Percentiles rank a stretch among this genome's conserved stretches.
phyloP scores from a whole-genome alignment of 768 basidiomycete genomes.

The Hericium erinaceus region DNA sequence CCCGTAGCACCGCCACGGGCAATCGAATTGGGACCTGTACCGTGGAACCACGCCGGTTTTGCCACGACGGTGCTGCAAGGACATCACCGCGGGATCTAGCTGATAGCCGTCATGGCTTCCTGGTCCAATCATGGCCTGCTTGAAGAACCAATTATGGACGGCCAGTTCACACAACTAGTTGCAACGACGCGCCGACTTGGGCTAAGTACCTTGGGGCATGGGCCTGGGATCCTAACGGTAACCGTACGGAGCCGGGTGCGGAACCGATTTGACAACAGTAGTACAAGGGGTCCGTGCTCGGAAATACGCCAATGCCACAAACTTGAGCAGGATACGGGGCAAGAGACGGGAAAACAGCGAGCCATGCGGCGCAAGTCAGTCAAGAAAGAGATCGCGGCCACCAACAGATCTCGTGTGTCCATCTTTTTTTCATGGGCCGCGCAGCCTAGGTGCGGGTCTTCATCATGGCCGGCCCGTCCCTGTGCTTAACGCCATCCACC shows the following conservation, averaged over 20 bases:
- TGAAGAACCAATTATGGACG: not conserved
- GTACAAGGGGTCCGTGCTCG: constrained; percentile 15
- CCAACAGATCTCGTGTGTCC: constrained; percentile 12
- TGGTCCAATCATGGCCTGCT: not conserved
- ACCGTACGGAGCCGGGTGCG: constrained; percentile 8
- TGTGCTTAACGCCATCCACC: constrained; percentile 62
- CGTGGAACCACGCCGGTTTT: too few species aligned
- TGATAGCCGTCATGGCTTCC: too few species aligned
- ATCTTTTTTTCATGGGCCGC: not conserved
- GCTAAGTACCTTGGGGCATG: not conserved
- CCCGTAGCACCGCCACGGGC: too few species aligned
- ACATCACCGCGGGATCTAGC: too few species aligned
- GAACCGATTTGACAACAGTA: constrained; percentile 14
- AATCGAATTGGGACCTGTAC: too few species aligned
- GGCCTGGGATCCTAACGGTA: not conserved
- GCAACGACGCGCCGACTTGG: not conserved
- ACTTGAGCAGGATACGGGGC: constrained; percentile 14
- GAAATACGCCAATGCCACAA: constrained; percentile 13
- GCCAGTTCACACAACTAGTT: not conserved
- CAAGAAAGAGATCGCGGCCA: constrained; percentile 13
- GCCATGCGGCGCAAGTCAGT: constrained; percentile 11
- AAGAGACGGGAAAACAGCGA: constrained; percentile 11
- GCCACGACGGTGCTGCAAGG: too few species aligned
- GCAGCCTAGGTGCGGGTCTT: not conserved
- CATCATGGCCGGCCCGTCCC: constrained; percentile 7